Percentiles rank a stretch among this genome's conserved stretches.
phyloP scores from a whole-genome alignment of 805 yeast genomes.

The Wickerhamiella galacta region DNA sequence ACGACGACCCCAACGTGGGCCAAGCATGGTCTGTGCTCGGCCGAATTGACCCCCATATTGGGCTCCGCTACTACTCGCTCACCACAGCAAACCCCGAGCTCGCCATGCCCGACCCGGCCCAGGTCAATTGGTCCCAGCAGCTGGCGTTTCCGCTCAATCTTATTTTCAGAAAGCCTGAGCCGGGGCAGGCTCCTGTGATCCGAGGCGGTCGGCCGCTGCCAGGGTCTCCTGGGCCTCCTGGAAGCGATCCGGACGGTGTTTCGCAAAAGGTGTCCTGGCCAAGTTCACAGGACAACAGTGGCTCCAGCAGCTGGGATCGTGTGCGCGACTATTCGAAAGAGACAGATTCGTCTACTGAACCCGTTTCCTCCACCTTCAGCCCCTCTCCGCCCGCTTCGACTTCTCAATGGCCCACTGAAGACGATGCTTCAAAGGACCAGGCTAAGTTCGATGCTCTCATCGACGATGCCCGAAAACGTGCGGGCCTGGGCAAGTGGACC shows the following conservation, averaged over 20 bases:
- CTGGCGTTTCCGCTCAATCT: constrained; percentile 15
- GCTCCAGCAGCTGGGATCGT: neutral
- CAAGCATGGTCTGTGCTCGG: constrained; percentile 10
- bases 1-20: constrained; percentile 4
- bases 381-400: no score
- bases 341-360: neutral
- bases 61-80: constrained; percentile 12
- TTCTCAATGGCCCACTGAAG: neutral
- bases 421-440: neutral
- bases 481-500: constrained; percentile 2
- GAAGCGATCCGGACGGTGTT: no score
- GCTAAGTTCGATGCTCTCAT: constrained; percentile 2
- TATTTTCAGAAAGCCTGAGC: constrained; percentile 3
- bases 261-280: neutral
- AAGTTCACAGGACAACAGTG: neutral
- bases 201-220: neutral
- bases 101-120: constrained; percentile 12
- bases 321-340: neutral
- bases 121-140: constrained; percentile 13
- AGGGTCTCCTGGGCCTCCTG: no score
- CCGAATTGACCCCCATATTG: constrained; percentile 14
- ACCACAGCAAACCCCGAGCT: constrained; percentile 10
- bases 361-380: neutral
- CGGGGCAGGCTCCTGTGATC: neutral
- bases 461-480: constrained; percentile 1